Conservation (phyloP, 2,329 filamentous ascomycete genomes). For the Periconia sp. region DNA sequence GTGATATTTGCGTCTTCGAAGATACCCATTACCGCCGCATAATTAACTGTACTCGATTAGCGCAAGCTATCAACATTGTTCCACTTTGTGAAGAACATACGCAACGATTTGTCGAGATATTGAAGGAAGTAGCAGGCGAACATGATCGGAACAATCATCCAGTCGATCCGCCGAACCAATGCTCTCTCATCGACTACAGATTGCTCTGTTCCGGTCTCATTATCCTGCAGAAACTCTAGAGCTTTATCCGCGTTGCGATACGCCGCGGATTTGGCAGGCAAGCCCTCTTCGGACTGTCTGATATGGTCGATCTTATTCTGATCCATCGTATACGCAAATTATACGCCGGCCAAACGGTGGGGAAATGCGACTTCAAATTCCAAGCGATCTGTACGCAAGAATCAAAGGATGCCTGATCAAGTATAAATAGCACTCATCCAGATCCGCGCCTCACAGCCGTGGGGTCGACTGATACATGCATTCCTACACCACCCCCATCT, state of each 20-base stretch:
- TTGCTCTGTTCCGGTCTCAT: conserved; percentile 12
- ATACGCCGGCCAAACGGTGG: background rate
- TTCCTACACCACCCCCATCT: background rate
- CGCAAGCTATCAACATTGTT: too few species aligned
- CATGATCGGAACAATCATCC: conserved; percentile 26
- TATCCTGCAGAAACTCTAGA: conserved; percentile 17
- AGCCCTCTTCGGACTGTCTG: conserved; percentile 5
- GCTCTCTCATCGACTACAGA: conserved; percentile 14
- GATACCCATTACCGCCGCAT: conserved; percentile 66
- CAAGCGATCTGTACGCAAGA: too few species aligned
- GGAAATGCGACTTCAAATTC: background rate
- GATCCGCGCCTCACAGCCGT: background rate
- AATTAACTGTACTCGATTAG: conserved; percentile 9
- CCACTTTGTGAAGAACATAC: conserved; percentile 5
- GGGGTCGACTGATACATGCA: background rate
- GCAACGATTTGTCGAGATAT: conserved; percentile 22
- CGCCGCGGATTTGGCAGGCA: conserved; percentile 5
- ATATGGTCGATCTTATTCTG: conserved; percentile 10
- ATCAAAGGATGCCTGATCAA: background rate
- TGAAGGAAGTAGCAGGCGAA: conserved; percentile 24
- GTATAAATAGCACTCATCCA: background rate
- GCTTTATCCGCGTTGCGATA: conserved; percentile 15
- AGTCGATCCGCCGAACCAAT: conserved; percentile 19
- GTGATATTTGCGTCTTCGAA: conserved; percentile 58
- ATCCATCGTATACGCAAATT: conserved; percentile 3